A percentile compares a stretch with the other conserved stretches of the same genome.
phyloP scores from a whole-genome alignment of 768 basidiomycete genomes.

The Panaeolus cyanescens region DNA sequence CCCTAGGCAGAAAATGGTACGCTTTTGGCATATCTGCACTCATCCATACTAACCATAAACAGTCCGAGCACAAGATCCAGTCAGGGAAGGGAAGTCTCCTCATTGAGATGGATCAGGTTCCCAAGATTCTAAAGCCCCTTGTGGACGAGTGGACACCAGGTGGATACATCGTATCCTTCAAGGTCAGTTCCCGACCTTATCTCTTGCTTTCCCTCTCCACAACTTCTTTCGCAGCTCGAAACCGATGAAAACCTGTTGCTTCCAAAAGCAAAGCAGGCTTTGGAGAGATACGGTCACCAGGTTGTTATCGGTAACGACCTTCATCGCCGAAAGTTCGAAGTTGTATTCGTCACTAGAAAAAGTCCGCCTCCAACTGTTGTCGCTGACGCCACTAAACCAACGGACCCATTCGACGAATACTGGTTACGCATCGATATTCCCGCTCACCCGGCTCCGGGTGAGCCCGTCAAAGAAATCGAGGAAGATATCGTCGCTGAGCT shows the following conservation, averaged over 20 bases:
- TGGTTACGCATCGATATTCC: slow-evolving; percentile 66
- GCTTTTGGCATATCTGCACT: slow-evolving; percentile 24
- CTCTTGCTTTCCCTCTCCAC: not conserved
- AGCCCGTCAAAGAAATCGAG: slow-evolving; percentile 79
- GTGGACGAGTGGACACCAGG: slow-evolving; percentile 92
- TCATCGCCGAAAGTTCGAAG: slow-evolving; percentile 87
- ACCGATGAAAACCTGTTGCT: slow-evolving; percentile 83
- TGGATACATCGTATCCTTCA: slow-evolving; percentile 96
- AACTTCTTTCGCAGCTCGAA: slow-evolving; percentile 71
- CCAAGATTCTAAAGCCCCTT: slow-evolving; percentile 91
- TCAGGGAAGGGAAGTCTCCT: slow-evolving; percentile 91
- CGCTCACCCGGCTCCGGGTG: slow-evolving; percentile 32
- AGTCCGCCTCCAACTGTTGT: slow-evolving; percentile 17
- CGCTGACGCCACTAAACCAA: slow-evolving; percentile 5
- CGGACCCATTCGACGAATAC: slow-evolving; percentile 46
- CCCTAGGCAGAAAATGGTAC: slow-evolving; percentile 85
- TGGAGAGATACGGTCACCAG: slow-evolving; percentile 95
- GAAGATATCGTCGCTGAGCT: slow-evolving; percentile 85
- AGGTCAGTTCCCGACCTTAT: slow-evolving; percentile 51
- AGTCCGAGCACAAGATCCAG: slow-evolving; percentile 99
- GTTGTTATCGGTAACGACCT: slow-evolving; percentile 97
- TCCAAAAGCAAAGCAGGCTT: slow-evolving; percentile 86
- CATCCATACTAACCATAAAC: not conserved
- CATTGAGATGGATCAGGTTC: slow-evolving; percentile 99
- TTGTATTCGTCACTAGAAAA: slow-evolving; percentile 82